phyloP scores from a whole-genome alignment of 2,329 filamentous ascomycete genomes.

The Alternaria infectoria region DNA sequence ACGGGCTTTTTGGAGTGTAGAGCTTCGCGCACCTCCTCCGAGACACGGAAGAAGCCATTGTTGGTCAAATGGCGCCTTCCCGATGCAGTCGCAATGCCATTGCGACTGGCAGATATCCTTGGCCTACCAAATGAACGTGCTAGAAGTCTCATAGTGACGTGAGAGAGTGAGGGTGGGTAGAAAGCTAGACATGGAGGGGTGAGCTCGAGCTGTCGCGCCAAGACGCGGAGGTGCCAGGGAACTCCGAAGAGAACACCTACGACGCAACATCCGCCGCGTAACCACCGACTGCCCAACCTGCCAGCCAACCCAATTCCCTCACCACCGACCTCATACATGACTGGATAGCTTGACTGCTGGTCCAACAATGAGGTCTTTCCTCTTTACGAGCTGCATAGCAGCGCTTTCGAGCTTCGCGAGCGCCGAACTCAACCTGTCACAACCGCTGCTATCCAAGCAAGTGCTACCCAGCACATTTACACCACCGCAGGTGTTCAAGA shows the following conservation, averaged over 20 bases:
- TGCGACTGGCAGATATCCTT: constrained; percentile 9
- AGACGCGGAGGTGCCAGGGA: constrained; percentile 28
- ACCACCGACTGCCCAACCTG: constrained; percentile 22
- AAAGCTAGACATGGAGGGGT: constrained; percentile 9
- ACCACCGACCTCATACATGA: constrained; percentile 36
- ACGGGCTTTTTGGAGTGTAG: constrained; percentile 77
- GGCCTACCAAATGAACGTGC: constrained; percentile 24
- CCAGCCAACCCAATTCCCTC: constrained; percentile 12
- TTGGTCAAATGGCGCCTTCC: constrained; percentile 41
- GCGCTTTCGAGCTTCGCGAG: constrained; percentile 66
- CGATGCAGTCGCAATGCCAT: neutral
- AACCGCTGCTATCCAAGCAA: constrained; percentile 61
- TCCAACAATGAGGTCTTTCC: constrained; percentile 49
- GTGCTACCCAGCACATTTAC: constrained; percentile 67
- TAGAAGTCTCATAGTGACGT: constrained; percentile 34
- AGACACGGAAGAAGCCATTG: constrained; percentile 69
- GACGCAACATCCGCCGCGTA: constrained; percentile 41
- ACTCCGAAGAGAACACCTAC: constrained; percentile 44
- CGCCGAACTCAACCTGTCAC: constrained; percentile 64
- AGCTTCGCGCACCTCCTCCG: constrained; percentile 82
- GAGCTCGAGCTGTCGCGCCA: constrained; percentile 26
- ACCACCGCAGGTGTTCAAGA: constrained; percentile 91
- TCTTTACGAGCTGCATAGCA: constrained; percentile 54
- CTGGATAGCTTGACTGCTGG: constrained; percentile 38
- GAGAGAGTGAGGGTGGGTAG: constrained; percentile 2